phyloP scores from a whole-genome alignment of 176 grass and related monocot species.

The Hordeum vulgare region MorexV3_pseudomolecules_assembly NC_058523.1:533707175-533707674 shows the following conservation, averaged over 20 bases:
- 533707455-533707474: neutral
- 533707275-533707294: neutral
- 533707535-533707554: neutral
- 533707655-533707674: slow-evolving; percentile 91
- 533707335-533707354: neutral
- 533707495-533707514: neutral
- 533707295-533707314: neutral
- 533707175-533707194: neutral
- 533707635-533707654: slow-evolving; percentile 15
- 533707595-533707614: neutral
- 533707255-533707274: neutral
- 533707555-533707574: neutral
- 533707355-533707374: neutral
- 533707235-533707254: neutral
- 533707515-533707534: neutral
- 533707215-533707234: neutral
- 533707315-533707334: neutral
- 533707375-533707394: neutral
- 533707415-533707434: neutral
- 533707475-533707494: neutral
- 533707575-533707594: neutral
- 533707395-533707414: neutral
- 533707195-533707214: neutral
- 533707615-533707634: neutral
- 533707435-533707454: neutral